phyloP scores from a whole-genome alignment of 768 basidiomycete genomes.

The Leccinum olivaceopallidum region DNA sequence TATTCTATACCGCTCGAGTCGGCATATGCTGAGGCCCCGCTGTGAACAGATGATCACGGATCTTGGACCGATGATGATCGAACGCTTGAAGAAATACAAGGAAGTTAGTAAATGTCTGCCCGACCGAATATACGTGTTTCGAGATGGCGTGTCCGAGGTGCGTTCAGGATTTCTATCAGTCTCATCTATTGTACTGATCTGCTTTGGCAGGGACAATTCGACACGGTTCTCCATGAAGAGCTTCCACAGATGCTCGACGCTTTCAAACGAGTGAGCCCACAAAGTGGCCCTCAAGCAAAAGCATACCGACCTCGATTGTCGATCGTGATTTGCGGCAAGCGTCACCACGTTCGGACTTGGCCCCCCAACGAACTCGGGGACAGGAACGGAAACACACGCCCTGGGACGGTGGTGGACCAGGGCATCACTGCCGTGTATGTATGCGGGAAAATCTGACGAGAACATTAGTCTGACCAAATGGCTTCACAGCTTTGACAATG shows the following conservation, averaged over 20 bases:
- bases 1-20: not conserved
- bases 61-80: slow-evolving; percentile 65
- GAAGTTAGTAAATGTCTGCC: slow-evolving; percentile 60
- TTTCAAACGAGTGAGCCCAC: slow-evolving; percentile 48
- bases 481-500: slow-evolving; percentile 54
- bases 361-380: slow-evolving; percentile 53
- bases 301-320: slow-evolving; percentile 63
- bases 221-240: slow-evolving; percentile 58
- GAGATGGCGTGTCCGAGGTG: slow-evolving; percentile 84
- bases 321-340: slow-evolving; percentile 82
- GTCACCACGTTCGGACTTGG: slow-evolving; percentile 58
- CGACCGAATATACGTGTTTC: slow-evolving; percentile 67
- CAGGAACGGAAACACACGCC: slow-evolving; percentile 72
- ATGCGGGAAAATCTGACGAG: not conserved
- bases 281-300: slow-evolving; percentile 39
- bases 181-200: not conserved
- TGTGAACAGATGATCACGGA: slow-evolving; percentile 66
- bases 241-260: slow-evolving; percentile 61
- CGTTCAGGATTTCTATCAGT: slow-evolving; percentile 14
- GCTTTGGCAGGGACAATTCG: slow-evolving; percentile 66
- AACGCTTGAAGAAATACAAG: slow-evolving; percentile 61
- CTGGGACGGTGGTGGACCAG: slow-evolving; percentile 80
- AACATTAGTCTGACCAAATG: not conserved
- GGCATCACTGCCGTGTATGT: slow-evolving; percentile 71
- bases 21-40: not conserved